phyloP scores from a whole-genome alignment of 371 early-diverging fungal species.

The Syncephalastrum racemosum region DNA sequence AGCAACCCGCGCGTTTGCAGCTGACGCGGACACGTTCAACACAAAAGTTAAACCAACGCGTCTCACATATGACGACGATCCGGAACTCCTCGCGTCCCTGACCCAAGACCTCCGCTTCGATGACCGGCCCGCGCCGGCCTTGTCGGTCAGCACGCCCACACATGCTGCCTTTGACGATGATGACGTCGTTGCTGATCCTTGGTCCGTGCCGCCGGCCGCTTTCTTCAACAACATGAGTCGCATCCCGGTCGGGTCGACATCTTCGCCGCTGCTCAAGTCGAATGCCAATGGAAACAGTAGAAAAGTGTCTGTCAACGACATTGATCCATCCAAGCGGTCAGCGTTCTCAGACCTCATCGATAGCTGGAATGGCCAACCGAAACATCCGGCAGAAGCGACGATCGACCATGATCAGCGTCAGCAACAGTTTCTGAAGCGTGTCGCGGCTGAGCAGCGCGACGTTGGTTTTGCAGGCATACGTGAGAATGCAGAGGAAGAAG shows the following conservation, averaged over 20 bases:
- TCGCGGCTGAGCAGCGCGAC: slow-evolving; percentile 42
- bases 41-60: slow-evolving; percentile 2
- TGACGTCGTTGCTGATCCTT: slow-evolving; percentile 10
- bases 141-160: slow-evolving; percentile 22
- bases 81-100: slow-evolving; percentile 18
- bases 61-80: slow-evolving; percentile 12
- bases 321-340: slow-evolving; percentile 38
- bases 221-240: slow-evolving; percentile 2
- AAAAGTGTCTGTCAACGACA: slow-evolving; percentile 13
- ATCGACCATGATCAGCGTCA: slow-evolving; percentile 17
- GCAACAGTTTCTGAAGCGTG: slow-evolving; percentile 26
- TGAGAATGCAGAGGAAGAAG: slow-evolving; percentile 7
- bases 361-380: slow-evolving; percentile 35
- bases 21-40: slow-evolving; percentile 26
- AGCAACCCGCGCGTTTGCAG: slow-evolving; percentile 46
- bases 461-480: slow-evolving; percentile 47
- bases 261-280: slow-evolving; percentile 14
- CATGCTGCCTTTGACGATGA: slow-evolving; percentile 7
- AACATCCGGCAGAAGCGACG: slow-evolving; percentile 2
- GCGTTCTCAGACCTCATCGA: slow-evolving; percentile 50
- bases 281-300: neutral
- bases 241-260: slow-evolving; percentile 1
- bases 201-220: slow-evolving; percentile 4
- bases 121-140: slow-evolving; percentile 11
- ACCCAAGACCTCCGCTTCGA: slow-evolving; percentile 16